Percentiles rank a stretch among this genome's conserved stretches.
phyloP scores from a whole-genome alignment of 345 rosid genomes.

The Citrus medica region DNA sequence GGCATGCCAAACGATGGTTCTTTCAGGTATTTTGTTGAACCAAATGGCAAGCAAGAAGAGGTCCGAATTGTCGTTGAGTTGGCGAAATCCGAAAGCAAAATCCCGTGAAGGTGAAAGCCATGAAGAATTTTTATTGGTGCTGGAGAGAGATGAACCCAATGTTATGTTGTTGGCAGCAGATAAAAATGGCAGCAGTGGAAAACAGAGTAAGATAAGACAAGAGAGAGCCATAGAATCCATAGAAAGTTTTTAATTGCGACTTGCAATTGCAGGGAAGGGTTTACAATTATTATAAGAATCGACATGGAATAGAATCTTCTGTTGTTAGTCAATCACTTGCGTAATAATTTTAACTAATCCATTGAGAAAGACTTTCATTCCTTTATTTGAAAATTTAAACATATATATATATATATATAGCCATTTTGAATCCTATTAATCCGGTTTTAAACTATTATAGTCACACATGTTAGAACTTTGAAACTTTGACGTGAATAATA shows the following conservation, averaged over 20 bases:
- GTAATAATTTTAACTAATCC: too few relatives aligned
- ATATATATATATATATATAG: too few relatives aligned
- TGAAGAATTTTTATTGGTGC: constrained; percentile 8
- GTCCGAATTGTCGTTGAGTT: constrained; percentile 7
- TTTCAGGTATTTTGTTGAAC: constrained; percentile 30
- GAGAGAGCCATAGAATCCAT: constrained; percentile 4
- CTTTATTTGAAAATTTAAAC: too few relatives aligned
- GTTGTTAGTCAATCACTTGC: too few relatives aligned
- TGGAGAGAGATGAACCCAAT: constrained; percentile 5
- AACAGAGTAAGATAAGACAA: not conserved
- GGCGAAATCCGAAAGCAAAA: constrained; percentile 27
- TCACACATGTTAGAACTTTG: too few relatives aligned
- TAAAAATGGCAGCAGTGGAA: not conserved
- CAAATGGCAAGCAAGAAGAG: constrained; percentile 31
- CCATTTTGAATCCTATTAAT: too few relatives aligned
- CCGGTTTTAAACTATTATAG: too few relatives aligned
- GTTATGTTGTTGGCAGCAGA: constrained; percentile 12
- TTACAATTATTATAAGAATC: not conserved
- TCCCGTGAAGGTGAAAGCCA: constrained; percentile 21
- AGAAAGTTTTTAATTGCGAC: not conserved
- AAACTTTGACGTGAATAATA: too few relatives aligned
- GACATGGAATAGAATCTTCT: too few relatives aligned
- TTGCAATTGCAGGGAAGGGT: not conserved
- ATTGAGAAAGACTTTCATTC: too few relatives aligned
- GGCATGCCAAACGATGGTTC: constrained; percentile 30